phyloP scores from a whole-genome alignment of 495 filamentous ascomycete genomes.

The Aeminium ludgeri region DNA sequence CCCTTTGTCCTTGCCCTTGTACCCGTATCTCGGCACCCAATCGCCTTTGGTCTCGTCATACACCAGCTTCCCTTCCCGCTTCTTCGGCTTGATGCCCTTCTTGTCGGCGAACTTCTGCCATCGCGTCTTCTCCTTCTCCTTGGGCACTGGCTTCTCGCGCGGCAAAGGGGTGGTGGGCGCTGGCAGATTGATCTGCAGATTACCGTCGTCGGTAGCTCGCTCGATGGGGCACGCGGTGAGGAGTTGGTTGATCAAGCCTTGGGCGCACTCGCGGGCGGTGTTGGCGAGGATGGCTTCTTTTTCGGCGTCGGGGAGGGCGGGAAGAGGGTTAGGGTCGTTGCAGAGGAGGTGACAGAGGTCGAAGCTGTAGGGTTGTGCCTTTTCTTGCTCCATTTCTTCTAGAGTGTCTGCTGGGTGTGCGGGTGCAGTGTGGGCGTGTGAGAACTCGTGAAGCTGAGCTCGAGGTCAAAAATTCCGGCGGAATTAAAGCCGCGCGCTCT shows the following conservation, averaged over 20 bases:
- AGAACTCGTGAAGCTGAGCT: too few relatives aligned
- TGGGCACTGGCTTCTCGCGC: conserved; percentile 77
- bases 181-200: conserved; percentile 63
- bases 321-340: conserved; percentile 19
- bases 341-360: conserved; percentile 22
- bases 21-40: conserved; percentile 88
- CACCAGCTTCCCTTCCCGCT: conserved; percentile 49
- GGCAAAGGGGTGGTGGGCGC: conserved; percentile 50
- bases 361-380: conserved; percentile 16
- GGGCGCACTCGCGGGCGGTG: conserved; percentile 69
- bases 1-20: conserved; percentile 79
- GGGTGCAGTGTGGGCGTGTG: too few relatives aligned
- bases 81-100: conserved; percentile 81
- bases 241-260: conserved; percentile 77
- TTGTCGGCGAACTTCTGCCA: conserved; percentile 92
- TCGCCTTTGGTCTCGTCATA: conserved; percentile 74
- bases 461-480: too few relatives aligned
- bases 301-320: conserved; percentile 15
- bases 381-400: not conserved
- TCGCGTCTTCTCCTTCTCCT: conserved; percentile 63
- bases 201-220: conserved; percentile 38
- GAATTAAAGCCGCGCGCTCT: too few relatives aligned
- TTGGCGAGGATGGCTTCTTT: conserved; percentile 39
- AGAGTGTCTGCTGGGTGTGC: too few relatives aligned
- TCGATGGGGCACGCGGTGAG: conserved; percentile 67